phyloP scores from a whole-genome alignment of 768 basidiomycete genomes.

The Phaeotremella skinneri region DNA sequence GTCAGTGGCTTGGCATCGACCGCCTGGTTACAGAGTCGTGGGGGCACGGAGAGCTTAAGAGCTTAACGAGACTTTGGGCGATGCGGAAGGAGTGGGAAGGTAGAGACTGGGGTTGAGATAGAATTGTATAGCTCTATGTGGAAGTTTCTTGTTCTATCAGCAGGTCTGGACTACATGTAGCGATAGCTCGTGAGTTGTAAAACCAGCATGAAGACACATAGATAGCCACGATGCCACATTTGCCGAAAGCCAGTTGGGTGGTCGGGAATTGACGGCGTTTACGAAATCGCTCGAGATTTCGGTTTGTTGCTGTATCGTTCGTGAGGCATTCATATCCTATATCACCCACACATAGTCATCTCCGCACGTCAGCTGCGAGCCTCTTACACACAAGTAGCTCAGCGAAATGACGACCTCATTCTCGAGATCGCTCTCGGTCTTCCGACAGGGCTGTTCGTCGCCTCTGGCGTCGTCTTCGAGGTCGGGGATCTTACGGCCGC shows the following conservation, averaged over 20 bases:
- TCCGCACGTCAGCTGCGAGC: too few relatives aligned
- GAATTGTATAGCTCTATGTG: background rate
- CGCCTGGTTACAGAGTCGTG: conserved; percentile 2
- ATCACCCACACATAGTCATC: too few relatives aligned
- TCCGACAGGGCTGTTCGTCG: background rate
- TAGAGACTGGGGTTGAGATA: conserved; percentile 2
- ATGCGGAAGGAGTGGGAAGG: conserved; percentile 27
- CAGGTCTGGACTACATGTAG: background rate
- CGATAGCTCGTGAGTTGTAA: too few relatives aligned
- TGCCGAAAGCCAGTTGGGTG: background rate
- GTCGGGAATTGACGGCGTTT: background rate
- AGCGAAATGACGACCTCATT: background rate
- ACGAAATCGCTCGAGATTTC: background rate
- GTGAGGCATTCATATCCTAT: too few relatives aligned
- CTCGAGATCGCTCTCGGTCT: background rate
- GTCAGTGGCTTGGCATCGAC: background rate
- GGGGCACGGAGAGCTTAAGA: conserved; percentile 26
- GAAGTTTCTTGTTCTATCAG: background rate
- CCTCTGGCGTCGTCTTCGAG: background rate
- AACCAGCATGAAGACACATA: too few relatives aligned
- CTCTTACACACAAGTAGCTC: too few relatives aligned
- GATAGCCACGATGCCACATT: background rate
- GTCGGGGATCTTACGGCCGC: background rate
- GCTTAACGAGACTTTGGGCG: conserved; percentile 17
- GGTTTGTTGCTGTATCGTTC: too few relatives aligned